phyloP scores from a whole-genome alignment of 2,329 filamentous ascomycete genomes.

The Pleoardoris graminearum region DNA sequence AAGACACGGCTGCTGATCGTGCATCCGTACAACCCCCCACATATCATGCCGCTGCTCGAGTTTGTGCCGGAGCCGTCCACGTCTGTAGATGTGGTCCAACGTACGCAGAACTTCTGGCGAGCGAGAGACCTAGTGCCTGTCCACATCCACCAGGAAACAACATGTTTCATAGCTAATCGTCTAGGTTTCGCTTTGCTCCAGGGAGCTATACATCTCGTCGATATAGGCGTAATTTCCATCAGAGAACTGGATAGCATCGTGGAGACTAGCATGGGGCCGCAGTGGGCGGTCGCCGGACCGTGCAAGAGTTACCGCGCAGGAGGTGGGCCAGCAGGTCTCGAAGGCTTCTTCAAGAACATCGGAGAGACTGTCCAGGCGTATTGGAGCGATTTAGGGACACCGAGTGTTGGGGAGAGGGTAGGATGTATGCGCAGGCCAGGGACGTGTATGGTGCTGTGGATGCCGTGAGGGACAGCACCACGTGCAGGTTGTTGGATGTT shows the following conservation, averaged over 20 bases:
- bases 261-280: slow-evolving; percentile 55
- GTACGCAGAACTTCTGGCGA: slow-evolving; percentile 54
- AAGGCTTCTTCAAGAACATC: slow-evolving; percentile 60
- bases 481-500: slow-evolving; percentile 48
- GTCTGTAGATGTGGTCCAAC: slow-evolving; percentile 39
- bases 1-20: slow-evolving; percentile 56
- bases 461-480: slow-evolving; percentile 47
- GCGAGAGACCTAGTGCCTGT: slow-evolving; percentile 51
- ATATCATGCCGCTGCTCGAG: slow-evolving; percentile 64
- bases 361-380: slow-evolving; percentile 59
- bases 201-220: slow-evolving; percentile 60
- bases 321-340: slow-evolving; percentile 58
- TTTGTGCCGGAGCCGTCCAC: slow-evolving; percentile 57
- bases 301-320: slow-evolving; percentile 64
- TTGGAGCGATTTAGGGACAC: slow-evolving; percentile 56
- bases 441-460: slow-evolving; percentile 53
- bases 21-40: slow-evolving; percentile 65
- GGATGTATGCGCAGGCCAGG: slow-evolving; percentile 51
- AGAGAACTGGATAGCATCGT: slow-evolving; percentile 59
- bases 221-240: slow-evolving; percentile 56
- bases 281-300: slow-evolving; percentile 60
- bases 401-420: slow-evolving; percentile 49
- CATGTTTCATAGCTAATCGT: slow-evolving; percentile 62
- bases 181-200: slow-evolving; percentile 60
- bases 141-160: slow-evolving; percentile 55